phyloP scores from a whole-genome alignment of 805 yeast genomes.

The Barnettozyma pratensis region DNA sequence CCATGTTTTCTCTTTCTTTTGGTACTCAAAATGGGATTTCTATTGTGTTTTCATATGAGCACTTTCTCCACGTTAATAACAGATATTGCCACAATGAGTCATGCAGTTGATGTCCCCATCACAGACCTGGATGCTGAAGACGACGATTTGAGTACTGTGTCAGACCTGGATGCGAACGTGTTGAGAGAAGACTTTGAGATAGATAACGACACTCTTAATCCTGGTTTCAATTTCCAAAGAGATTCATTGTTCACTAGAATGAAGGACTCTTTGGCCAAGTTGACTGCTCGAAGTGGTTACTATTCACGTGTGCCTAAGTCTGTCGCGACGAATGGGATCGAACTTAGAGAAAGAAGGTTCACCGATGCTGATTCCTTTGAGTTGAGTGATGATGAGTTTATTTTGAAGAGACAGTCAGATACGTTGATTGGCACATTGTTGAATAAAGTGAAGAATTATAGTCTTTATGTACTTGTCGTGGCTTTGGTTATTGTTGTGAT shows the following conservation, averaged over 20 bases:
- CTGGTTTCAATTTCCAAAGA: slow-evolving; percentile 2
- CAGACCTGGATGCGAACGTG: slow-evolving; percentile 20
- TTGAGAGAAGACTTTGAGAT: slow-evolving; percentile 24
- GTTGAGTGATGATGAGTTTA: slow-evolving; percentile 25
- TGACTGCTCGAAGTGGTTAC: slow-evolving; percentile 7
- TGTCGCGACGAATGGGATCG: slow-evolving; percentile 19
- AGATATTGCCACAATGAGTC: slow-evolving; percentile 14
- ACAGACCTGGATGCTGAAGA: slow-evolving; percentile 45
- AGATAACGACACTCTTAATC: not conserved
- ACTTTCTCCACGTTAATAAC: too few species aligned
- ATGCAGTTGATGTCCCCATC: slow-evolving; percentile 48
- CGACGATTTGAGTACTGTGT: slow-evolving; percentile 22
- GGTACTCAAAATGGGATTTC: too few species aligned
- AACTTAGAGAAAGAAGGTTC: slow-evolving; percentile 12
- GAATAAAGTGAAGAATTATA: slow-evolving; percentile 3
- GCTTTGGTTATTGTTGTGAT: slow-evolving; percentile 12
- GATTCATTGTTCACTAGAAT: slow-evolving; percentile 10
- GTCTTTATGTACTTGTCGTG: slow-evolving; percentile 6
- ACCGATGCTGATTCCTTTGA: slow-evolving; percentile 23
- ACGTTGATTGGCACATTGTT: slow-evolving; percentile 1
- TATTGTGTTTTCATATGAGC: too few species aligned
- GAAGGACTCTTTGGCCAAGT: slow-evolving; percentile 4
- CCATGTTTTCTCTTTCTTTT: too few species aligned
- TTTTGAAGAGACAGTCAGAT: slow-evolving; percentile 15
- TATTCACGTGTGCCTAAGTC: slow-evolving; percentile 16